phyloP scores from a whole-genome alignment of 352 stramenopile genomes.

The Synura sp. region DNA sequence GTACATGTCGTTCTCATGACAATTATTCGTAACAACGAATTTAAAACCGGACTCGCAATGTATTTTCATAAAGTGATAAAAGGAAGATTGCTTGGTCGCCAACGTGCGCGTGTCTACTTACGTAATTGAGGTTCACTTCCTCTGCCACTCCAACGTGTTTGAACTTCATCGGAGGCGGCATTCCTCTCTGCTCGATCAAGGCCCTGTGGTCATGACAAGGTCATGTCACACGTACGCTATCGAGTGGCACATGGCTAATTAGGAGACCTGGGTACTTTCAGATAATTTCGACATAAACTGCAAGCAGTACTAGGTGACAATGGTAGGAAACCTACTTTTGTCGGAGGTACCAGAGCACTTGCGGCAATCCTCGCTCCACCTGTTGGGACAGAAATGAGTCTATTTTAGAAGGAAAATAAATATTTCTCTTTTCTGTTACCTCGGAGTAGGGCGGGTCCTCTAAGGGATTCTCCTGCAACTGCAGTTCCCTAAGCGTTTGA shows the following conservation, averaged over 20 bases:
- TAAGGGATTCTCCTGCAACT: background rate
- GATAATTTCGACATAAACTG: background rate
- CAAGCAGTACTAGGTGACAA: background rate
- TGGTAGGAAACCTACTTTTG: background rate
- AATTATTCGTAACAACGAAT: no score
- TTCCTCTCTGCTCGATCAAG: slow-evolving; percentile 1
- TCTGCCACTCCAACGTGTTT: background rate
- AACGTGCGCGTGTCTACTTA: no score
- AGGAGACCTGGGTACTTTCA: no score
- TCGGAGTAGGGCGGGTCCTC: background rate
- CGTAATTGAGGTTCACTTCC: no score
- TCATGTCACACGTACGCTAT: no score
- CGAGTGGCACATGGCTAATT: no score
- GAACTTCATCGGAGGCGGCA: background rate
- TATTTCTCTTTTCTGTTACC: background rate
- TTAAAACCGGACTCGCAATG: no score
- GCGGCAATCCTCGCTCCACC: background rate
- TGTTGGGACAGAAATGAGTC: background rate
- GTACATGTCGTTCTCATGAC: no score
- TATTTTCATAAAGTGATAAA: no score
- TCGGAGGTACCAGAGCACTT: background rate
- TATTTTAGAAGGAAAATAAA: no score
- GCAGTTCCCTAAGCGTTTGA: no score
- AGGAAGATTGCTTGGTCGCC: no score
- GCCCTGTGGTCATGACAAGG: background rate